Conservation (phyloP, 352 stramenopile species). For the Phytophthora multivora region DNA sequence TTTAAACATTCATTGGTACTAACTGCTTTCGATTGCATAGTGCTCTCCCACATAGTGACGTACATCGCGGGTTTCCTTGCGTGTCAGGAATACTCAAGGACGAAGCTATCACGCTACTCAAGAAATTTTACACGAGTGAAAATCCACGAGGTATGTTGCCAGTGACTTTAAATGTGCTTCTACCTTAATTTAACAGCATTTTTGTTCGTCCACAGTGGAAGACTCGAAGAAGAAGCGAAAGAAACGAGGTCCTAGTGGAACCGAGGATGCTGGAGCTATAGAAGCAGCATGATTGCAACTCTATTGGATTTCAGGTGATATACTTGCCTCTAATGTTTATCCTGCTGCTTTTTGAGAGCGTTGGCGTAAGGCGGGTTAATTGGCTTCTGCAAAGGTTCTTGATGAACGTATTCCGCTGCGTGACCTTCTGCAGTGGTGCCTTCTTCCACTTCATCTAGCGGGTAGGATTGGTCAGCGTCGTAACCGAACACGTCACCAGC, state of each 20-base stretch:
- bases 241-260: constrained; percentile 28
- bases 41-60: constrained; percentile 47
- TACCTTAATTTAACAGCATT: background rate
- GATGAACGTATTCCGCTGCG: constrained; percentile 56
- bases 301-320: constrained; percentile 13
- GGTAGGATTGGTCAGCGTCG: constrained; percentile 86
- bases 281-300: constrained; percentile 14
- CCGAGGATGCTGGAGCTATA: constrained; percentile 2
- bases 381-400: constrained; percentile 80
- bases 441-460: constrained; percentile 49
- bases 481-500: constrained; percentile 81
- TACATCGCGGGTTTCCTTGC: constrained; percentile 68
- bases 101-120: constrained; percentile 84
- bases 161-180: background rate
- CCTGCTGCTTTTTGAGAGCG: constrained; percentile 61
- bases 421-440: constrained; percentile 5
- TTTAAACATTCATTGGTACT: too few relatives aligned
- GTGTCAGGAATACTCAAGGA: constrained; percentile 79
- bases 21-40: constrained; percentile 9
- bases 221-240: constrained; percentile 85
- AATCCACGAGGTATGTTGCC: constrained; percentile 78
- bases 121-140: constrained; percentile 89
- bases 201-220: constrained; percentile 46
- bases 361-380: constrained; percentile 89
- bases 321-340: constrained; percentile 31